These are phyloP conservation scores for Micractinium sp. DNA, from an alignment of 139 green algal genomes.

Conservation along the genomic window DNA sequence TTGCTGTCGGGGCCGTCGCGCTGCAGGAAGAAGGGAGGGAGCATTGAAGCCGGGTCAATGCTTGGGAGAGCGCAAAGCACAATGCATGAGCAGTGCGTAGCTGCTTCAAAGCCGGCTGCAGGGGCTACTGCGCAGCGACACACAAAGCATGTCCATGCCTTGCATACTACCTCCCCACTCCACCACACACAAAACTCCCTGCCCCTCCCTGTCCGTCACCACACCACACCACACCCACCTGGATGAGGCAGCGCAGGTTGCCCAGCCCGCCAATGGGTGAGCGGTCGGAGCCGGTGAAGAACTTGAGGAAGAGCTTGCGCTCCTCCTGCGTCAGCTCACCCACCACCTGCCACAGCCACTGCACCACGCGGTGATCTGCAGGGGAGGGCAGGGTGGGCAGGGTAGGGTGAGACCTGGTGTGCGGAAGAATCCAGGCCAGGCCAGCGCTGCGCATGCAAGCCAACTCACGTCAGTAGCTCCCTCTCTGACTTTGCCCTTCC, in stretches of 20 bases:
- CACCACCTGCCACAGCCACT: slow-evolving; percentile 89
- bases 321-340: slow-evolving; percentile 57
- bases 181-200: background rate
- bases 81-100: background rate
- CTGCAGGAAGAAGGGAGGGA: slow-evolving; percentile 45
- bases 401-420: background rate
- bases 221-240: slow-evolving; percentile 6
- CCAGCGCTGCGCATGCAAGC: background rate
- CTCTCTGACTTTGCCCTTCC: background rate
- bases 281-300: slow-evolving; percentile 88
- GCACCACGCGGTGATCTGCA: slow-evolving; percentile 43
- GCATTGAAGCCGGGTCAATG: background rate
- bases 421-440: background rate
- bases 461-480: background rate
- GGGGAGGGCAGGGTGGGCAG: background rate
- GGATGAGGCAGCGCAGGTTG: slow-evolving; percentile 83
- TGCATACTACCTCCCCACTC: no score
- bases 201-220: background rate
- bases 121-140: no score
- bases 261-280: slow-evolving; percentile 90
- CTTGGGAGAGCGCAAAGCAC: background rate
- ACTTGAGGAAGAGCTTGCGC: slow-evolving; percentile 89
- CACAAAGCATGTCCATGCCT: no score
- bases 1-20: slow-evolving; percentile 80
- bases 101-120: no score